Evolutionary conservation across 225 moss, liverwort and hornwort genomes (phyloP), one percentile per base, ranked within the genome.

Genomic region (Neckera pumila): DNA sequence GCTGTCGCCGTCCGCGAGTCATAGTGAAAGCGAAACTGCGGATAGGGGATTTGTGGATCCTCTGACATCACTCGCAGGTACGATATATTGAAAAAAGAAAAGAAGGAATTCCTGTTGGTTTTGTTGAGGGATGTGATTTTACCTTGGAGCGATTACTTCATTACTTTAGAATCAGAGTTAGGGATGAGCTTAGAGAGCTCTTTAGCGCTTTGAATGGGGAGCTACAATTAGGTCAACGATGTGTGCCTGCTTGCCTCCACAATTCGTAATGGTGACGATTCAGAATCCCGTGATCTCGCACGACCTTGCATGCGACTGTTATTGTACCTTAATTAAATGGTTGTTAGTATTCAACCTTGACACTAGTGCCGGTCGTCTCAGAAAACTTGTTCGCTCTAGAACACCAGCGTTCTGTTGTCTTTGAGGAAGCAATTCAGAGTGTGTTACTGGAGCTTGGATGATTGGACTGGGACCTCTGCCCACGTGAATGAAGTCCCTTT

Each of bases 21-120:
- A 93, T 30, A 95, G 95, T 86, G 95, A 96, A 79, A 92, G 91
- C 74, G 93, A 95, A 82, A 63, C 96, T 60, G 92, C 96, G 49
- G 97, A 98, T 90, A 94, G 98, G 31, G 94, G 91, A 10, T 98
- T 98, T 45, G 90, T 89, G 56, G 98, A 98, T 93, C 96, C 98
- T 66, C 88, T 98, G 87, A 98, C 98, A 33, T 98, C 98, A 23
- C 89, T 96, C 40, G 86, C 93, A 88, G 94, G 94, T 94, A 85
- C 19, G 76, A 16, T 66, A 7, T 11, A 3, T 30, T 66, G 7
- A 7, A 16, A 6, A 51, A 36, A 5, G 28, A 8, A 20, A 8
- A 20, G 1, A 3, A 9, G 7, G 11, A 23, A 13, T 23, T 51
- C 9, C 26, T 10, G 38, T 63, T 72, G 59, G 40, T 25, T 33